Percentiles rank a stretch among this genome's conserved stretches.
These are phyloP conservation scores for Dendrobium chrysotoxum DNA, from an alignment of 106 monocot genomes.

Conservation along the genomic window DNA sequence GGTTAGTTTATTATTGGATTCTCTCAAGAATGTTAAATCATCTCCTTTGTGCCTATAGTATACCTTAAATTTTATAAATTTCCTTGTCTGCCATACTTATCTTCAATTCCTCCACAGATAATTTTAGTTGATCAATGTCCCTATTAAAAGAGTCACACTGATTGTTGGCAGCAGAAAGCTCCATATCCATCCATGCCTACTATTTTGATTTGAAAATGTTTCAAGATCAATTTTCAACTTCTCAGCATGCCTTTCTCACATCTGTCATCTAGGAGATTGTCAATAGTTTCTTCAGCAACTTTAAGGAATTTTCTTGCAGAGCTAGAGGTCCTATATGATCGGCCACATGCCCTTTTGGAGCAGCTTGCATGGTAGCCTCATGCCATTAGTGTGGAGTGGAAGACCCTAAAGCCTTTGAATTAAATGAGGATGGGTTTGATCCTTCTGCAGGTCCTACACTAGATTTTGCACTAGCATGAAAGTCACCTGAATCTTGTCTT, in stretches of 20 bases:
- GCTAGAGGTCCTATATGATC: slow-evolving; percentile 24
- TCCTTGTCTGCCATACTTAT: slow-evolving; percentile 11
- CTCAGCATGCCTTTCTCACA: slow-evolving; percentile 89
- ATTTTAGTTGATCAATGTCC: slow-evolving; percentile 68
- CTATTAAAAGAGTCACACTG: slow-evolving; percentile 61
- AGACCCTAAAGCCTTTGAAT: slow-evolving; percentile 48
- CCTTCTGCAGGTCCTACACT: slow-evolving; percentile 26
- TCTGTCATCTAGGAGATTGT: slow-evolving; percentile 85
- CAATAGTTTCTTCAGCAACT: slow-evolving; percentile 88
- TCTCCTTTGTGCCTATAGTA: slow-evolving; percentile 37
- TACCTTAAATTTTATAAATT: slow-evolving; percentile 30
- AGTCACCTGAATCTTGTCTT: slow-evolving; percentile 61
- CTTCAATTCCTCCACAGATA: slow-evolving; percentile 37
- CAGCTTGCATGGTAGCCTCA: slow-evolving; percentile 25
- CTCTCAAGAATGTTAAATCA: slow-evolving; percentile 66
- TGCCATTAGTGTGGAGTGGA: slow-evolving; percentile 34
- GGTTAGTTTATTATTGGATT: slow-evolving; percentile 56
- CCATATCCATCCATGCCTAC: slow-evolving; percentile 34
- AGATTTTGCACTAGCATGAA: slow-evolving; percentile 27
- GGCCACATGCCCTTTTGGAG: slow-evolving; percentile 14
- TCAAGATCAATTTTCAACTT: slow-evolving; percentile 76
- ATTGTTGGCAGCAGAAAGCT: slow-evolving; percentile 46
- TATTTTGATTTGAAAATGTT: slow-evolving; percentile 61
- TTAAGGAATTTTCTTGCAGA: slow-evolving; percentile 80
- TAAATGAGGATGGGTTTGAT: slow-evolving; percentile 74